Evolutionary conservation across 2,329 filamentous ascomycete genomes (phyloP).

Genomic region (Lachnellula hyalina): DNA sequence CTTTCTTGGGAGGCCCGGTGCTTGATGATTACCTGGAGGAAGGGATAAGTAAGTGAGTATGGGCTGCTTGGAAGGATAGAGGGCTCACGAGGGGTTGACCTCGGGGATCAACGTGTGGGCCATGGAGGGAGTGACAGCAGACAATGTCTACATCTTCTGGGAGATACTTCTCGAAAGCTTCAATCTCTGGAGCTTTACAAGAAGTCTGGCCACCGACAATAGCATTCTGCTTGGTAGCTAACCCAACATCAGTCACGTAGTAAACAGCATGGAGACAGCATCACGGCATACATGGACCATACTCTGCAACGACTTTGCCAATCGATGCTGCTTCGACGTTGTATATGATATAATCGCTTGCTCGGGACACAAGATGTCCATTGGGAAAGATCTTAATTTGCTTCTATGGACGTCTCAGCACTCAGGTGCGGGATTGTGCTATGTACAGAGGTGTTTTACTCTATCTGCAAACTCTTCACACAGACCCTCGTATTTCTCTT

Average conservation of each 20-base stretch:
- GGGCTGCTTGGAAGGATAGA: not conserved
- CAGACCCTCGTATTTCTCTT: constrained; percentile 80
- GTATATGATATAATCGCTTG: constrained; percentile 98
- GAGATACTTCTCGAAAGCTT: constrained; percentile 84
- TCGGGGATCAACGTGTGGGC: constrained; percentile 79
- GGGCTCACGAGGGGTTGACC: constrained; percentile 75
- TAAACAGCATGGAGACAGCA: not conserved
- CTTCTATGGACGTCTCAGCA: constrained; percentile 52
- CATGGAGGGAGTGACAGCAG: constrained; percentile 94
- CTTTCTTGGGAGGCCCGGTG: constrained; percentile 78
- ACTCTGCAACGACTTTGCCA: constrained; percentile 78
- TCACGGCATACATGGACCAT: constrained; percentile 75
- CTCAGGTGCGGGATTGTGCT: constrained; percentile 27
- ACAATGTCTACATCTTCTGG: constrained; percentile 87
- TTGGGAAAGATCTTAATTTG: constrained; percentile 85
- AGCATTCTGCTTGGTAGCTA: constrained; percentile 89
- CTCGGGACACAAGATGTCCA: constrained; percentile 91
- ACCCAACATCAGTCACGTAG: constrained; percentile 12
- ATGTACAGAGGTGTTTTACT: constrained; percentile 59
- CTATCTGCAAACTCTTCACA: constrained; percentile 75
- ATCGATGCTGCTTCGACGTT: constrained; percentile 93
- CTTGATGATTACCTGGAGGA: constrained; percentile 67
- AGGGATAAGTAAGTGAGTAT: not conserved
- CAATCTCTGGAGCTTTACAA: constrained; percentile 95
- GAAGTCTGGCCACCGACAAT: constrained; percentile 98